These are phyloP conservation scores for Phyllosticta citriasiana DNA, from an alignment of 2,329 filamentous ascomycete species.

Conservation along the genomic window DNA sequence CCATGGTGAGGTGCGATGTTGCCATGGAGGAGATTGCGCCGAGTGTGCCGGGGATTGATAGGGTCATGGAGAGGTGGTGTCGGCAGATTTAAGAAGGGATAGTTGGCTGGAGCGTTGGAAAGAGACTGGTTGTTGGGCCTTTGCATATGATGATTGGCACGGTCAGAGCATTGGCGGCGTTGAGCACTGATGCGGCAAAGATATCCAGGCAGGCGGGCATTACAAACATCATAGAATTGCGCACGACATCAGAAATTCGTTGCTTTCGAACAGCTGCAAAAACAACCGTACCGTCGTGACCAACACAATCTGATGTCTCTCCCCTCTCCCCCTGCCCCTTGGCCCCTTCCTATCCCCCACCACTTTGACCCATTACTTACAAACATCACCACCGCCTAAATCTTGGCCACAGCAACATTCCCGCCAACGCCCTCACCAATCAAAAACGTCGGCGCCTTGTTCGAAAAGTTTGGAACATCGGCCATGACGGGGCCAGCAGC, in stretches of 20 bases:
- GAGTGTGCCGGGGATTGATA: slow-evolving; percentile 39
- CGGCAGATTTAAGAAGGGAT: neutral
- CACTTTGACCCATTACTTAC: neutral
- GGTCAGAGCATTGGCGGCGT: neutral
- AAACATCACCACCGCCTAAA: neutral
- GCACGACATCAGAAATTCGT: neutral
- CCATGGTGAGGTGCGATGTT: slow-evolving; percentile 62
- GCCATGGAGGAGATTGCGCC: slow-evolving; percentile 66
- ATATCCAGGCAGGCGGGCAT: neutral
- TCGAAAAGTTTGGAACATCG: slow-evolving; percentile 26
- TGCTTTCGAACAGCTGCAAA: neutral
- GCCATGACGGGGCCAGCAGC: slow-evolving; percentile 19
- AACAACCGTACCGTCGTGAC: neutral
- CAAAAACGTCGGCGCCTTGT: slow-evolving; percentile 21
- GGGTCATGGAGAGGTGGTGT: slow-evolving; percentile 62
- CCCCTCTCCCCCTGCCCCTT: neutral
- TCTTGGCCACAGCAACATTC: neutral
- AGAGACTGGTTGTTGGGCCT: neutral
- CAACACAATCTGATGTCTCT: neutral
- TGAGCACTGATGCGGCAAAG: neutral
- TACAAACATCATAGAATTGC: neutral
- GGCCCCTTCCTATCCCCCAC: neutral
- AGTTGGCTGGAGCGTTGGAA: neutral
- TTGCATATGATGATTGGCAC: neutral
- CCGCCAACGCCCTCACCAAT: slow-evolving; percentile 18